phyloP scores from a whole-genome alignment of 148 eudicot species.

The Rhododendron vialii region DNA sequence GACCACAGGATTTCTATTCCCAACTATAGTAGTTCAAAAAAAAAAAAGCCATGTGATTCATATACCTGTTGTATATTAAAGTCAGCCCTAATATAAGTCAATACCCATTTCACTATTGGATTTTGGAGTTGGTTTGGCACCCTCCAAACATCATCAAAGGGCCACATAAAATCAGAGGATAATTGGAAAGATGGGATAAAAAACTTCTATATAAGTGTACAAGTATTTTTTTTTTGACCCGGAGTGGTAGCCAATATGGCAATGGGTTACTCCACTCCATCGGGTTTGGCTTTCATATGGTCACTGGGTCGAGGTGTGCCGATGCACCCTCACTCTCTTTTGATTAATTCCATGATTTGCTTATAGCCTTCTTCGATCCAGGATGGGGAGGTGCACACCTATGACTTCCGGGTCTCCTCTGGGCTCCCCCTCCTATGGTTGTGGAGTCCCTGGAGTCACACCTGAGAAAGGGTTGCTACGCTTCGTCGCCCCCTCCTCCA shows the following conservation, averaged over 20 bases:
- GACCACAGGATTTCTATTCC: neutral
- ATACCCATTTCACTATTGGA: neutral
- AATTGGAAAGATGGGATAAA: neutral
- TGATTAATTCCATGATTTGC: too few species aligned
- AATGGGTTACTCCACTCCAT: too few species aligned
- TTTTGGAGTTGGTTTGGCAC: constrained; percentile 4
- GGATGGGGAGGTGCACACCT: too few species aligned
- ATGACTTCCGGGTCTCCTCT: too few species aligned
- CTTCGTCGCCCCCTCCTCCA: neutral
- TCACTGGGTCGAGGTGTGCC: too few species aligned
- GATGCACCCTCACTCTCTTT: too few species aligned
- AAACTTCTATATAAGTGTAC: neutral
- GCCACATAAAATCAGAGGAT: neutral
- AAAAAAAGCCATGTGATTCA: neutral
- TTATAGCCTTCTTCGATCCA: too few species aligned
- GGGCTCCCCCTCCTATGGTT: too few species aligned
- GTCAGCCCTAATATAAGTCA: neutral
- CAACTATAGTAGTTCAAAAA: neutral
- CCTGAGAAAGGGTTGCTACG: too few species aligned
- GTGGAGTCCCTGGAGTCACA: neutral
- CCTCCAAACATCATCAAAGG: neutral
- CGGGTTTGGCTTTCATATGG: too few species aligned
- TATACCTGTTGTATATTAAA: neutral
- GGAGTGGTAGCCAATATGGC: too few species aligned
- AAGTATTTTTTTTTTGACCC: neutral